Evolutionary conservation across 2,329 filamentous ascomycete species (phyloP).

Genomic region (Incumbomyces delicatus): DNA sequence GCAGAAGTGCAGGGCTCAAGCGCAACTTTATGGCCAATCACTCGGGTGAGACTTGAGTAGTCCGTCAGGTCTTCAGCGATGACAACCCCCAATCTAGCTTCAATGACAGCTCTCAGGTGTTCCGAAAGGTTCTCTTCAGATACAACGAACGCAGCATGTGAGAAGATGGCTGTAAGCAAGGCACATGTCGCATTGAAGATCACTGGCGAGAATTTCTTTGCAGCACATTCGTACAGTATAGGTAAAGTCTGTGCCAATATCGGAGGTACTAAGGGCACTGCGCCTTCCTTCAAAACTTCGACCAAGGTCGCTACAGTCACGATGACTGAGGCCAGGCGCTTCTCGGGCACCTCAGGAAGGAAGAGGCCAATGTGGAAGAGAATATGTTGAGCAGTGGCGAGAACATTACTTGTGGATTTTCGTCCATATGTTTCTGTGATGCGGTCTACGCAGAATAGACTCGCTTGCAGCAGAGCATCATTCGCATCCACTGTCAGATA

Average conservation of each 20-base stretch:
- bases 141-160: constrained; percentile 83
- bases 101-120: constrained; percentile 42
- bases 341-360: not conserved
- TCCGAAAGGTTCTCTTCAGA: constrained; percentile 63
- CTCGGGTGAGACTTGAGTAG: not conserved
- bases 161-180: constrained; percentile 67
- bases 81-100: not conserved
- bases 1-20: constrained; percentile 39
- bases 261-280: constrained; percentile 70
- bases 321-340: not conserved
- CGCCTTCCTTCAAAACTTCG: constrained; percentile 75
- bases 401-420: constrained; percentile 58
- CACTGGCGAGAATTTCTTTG: constrained; percentile 43
- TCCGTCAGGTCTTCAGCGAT: not conserved
- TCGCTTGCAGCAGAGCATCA: constrained; percentile 69
- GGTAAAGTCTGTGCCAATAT: constrained; percentile 62
- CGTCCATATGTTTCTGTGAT: constrained; percentile 94
- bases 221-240: constrained; percentile 55
- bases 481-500: constrained; percentile 66
- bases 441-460: constrained; percentile 81
- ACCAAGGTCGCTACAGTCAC: constrained; percentile 83
- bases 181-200: constrained; percentile 76
- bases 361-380: not conserved
- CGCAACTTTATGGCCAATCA: constrained; percentile 64
- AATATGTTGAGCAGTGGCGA: constrained; percentile 4